phyloP scores from a whole-genome alignment of 768 basidiomycete genomes.

The Dacryopinax spathularia region DNA sequence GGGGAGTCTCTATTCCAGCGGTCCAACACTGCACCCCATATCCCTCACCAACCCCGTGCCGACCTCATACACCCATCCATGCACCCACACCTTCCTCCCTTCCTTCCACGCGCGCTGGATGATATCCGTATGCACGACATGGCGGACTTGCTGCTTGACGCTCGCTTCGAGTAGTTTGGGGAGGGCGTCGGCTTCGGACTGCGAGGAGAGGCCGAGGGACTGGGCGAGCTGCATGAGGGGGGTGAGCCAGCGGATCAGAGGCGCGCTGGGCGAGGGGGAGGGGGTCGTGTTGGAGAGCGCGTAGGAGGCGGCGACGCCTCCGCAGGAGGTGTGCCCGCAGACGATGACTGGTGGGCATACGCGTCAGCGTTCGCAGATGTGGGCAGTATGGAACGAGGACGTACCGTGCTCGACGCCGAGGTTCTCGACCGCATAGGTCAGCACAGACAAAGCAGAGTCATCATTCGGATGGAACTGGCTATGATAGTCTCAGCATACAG shows the following conservation, averaged over 20 bases:
- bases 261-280: constrained; percentile 27
- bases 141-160: constrained; percentile 24
- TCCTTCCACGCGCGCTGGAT: constrained; percentile 25
- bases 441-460: constrained; percentile 52
- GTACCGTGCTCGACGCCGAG: constrained; percentile 67
- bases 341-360: constrained; percentile 44
- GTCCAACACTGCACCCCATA: constrained; percentile 23
- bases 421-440: constrained; percentile 56
- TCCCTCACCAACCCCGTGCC: constrained; percentile 44
- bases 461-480: constrained; percentile 67
- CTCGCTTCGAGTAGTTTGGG: constrained; percentile 37
- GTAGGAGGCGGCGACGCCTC: constrained; percentile 40
- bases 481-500: not conserved
- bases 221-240: constrained; percentile 46
- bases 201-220: constrained; percentile 31
- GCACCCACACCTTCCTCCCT: constrained; percentile 34
- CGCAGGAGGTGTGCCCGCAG: constrained; percentile 73
- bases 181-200: constrained; percentile 22
- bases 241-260: constrained; percentile 56
- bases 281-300: constrained; percentile 12
- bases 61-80: constrained; percentile 62
- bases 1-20: not conserved
- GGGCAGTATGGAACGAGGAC: constrained; percentile 16
- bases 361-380: not conserved
- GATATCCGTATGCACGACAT: constrained; percentile 21